Evolutionary conservation across 2,329 filamentous ascomycete genomes (phyloP).

Genomic region (Aspergillus sp.): DNA sequence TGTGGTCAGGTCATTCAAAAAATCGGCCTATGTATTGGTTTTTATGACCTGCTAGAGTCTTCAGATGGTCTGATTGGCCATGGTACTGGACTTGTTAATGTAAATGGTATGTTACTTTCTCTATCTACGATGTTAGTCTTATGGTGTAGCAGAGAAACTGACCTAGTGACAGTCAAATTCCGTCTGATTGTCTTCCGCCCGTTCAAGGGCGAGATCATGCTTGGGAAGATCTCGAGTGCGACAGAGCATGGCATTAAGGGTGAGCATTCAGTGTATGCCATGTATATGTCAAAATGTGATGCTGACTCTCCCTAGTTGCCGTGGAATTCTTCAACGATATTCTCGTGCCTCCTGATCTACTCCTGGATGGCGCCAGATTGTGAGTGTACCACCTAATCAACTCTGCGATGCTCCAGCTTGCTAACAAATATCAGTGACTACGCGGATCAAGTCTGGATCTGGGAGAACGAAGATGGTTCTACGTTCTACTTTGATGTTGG

Average conservation of each 20-base stretch:
- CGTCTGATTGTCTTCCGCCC: constrained; percentile 91
- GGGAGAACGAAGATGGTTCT: constrained; percentile 70
- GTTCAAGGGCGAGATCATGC: constrained; percentile 90
- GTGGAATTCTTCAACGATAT: constrained; percentile 96
- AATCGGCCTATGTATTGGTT: constrained; percentile 87
- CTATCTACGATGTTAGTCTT: background rate
- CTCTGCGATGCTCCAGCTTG: constrained; percentile 11
- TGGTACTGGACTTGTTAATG: constrained; percentile 87
- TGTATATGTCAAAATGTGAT: constrained; percentile 9
- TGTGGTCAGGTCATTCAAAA: constrained; percentile 76
- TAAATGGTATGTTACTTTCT: constrained; percentile 67
- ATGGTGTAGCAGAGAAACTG: background rate
- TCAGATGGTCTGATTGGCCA: constrained; percentile 94
- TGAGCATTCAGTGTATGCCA: constrained; percentile 36
- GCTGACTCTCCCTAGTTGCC: constrained; percentile 57
- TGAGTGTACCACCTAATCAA: constrained; percentile 47
- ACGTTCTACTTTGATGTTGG: constrained; percentile 85
- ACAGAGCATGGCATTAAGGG: constrained; percentile 71
- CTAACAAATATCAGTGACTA: constrained; percentile 59
- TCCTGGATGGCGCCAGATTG: constrained; percentile 77
- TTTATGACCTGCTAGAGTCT: constrained; percentile 86
- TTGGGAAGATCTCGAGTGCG: constrained; percentile 77
- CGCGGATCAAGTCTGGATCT: constrained; percentile 79
- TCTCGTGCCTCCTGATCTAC: constrained; percentile 71
- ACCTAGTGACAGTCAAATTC: constrained; percentile 72